Evolutionary conservation across 179 eudicot species (phyloP).

Genomic region (Silene vulgaris): DNA sequence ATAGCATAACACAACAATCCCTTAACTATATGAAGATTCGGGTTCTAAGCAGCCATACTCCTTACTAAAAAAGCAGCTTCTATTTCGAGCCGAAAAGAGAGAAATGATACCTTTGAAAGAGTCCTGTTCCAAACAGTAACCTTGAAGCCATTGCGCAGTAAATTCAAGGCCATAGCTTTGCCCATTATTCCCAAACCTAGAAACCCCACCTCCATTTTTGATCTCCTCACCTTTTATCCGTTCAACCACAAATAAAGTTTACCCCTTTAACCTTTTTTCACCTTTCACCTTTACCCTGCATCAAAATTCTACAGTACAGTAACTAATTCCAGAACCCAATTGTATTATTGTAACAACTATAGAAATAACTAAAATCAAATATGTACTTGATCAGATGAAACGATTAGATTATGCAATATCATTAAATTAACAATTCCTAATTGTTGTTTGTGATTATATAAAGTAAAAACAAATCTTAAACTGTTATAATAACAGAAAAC

Average conservation of each 20-base stretch:
- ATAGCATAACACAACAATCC: too few relatives aligned
- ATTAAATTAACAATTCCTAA: too few relatives aligned
- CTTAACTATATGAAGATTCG: too few relatives aligned
- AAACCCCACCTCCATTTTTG: constrained; percentile 65
- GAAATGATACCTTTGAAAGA: constrained; percentile 60
- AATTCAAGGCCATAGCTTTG: constrained; percentile 92
- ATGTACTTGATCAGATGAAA: too few relatives aligned
- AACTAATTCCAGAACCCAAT: background rate
- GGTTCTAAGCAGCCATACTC: too few relatives aligned
- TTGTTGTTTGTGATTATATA: too few relatives aligned
- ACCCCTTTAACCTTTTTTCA: background rate
- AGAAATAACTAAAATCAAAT: too few relatives aligned
- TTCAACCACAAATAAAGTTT: constrained; percentile 2
- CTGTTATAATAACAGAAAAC: too few relatives aligned
- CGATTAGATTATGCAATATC: too few relatives aligned
- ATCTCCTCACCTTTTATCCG: background rate
- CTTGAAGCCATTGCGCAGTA: constrained; percentile 73
- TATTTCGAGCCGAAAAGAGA: background rate
- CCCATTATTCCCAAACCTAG: constrained; percentile 97
- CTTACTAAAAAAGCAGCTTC: too few relatives aligned
- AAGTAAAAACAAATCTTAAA: too few relatives aligned
- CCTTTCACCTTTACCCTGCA: constrained; percentile 8
- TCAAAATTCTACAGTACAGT: background rate
- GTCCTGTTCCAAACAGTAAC: constrained; percentile 96
- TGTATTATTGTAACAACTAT: too few relatives aligned